phyloP scores from a whole-genome alignment of 805 yeast species.

The Candida chauliodis region DNA sequence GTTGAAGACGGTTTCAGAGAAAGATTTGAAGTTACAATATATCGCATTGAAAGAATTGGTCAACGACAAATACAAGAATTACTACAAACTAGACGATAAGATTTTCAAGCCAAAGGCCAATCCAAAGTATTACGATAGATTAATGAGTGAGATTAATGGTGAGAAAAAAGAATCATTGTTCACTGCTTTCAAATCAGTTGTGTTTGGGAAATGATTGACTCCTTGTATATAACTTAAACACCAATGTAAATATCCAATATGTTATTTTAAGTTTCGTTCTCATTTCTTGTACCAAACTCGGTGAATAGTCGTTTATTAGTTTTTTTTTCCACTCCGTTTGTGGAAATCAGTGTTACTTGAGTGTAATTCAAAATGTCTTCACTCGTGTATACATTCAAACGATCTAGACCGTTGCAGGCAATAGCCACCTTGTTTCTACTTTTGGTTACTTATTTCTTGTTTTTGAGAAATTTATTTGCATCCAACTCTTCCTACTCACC shows the following conservation, averaged over 20 bases:
- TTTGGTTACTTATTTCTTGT: constrained; percentile 6
- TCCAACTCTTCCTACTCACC: constrained; percentile 19
- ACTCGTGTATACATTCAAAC: constrained; percentile 9
- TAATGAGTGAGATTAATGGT: constrained; percentile 67
- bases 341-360: no score
- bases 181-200: constrained; percentile 68
- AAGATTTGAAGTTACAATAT: constrained; percentile 56
- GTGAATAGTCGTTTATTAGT: no score
- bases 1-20: constrained; percentile 41
- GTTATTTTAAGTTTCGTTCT: no score
- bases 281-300: background rate
- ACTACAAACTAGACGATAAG: constrained; percentile 63
- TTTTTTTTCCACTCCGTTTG: no score
- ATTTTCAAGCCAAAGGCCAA: constrained; percentile 79
- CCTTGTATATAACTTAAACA: no score
- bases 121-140: constrained; percentile 70
- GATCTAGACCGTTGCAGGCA: constrained; percentile 14
- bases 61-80: constrained; percentile 58
- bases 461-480: constrained; percentile 5
- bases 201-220: constrained; percentile 63
- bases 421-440: constrained; percentile 6
- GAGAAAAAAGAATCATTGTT: constrained; percentile 63
- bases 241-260: no score
- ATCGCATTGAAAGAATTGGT: constrained; percentile 54
- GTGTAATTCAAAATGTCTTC: constrained; percentile 7